These are phyloP conservation scores for Leccinum fibrillosum DNA, from an alignment of 768 basidiomycete genomes.

Conservation along the genomic window DNA sequence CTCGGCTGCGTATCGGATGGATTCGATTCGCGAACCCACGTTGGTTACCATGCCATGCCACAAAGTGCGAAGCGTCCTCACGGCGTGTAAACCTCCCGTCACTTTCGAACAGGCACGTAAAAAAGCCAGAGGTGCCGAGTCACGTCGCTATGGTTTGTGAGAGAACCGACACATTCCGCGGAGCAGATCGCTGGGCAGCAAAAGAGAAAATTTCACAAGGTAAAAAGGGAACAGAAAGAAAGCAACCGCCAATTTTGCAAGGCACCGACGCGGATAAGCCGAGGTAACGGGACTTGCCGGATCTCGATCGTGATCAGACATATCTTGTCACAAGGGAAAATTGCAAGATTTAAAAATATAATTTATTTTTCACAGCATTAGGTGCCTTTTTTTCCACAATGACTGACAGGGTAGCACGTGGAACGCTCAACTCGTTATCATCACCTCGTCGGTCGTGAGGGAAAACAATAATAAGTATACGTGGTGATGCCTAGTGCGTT, in stretches of 20 bases:
- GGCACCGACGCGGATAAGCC: conserved; percentile 21
- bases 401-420: conserved; percentile 12
- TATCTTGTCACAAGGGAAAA: conserved; percentile 6
- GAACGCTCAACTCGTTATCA: conserved; percentile 7
- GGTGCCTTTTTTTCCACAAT: conserved; percentile 3
- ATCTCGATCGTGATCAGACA: conserved; percentile 17
- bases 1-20: background rate
- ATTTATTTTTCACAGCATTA: conserved; percentile 2
- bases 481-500: conserved; percentile 4
- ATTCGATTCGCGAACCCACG: background rate
- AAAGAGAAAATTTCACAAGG: background rate
- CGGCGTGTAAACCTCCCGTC: conserved; percentile 2
- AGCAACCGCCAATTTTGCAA: conserved; percentile 4
- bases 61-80: conserved; percentile 12
- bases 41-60: conserved; percentile 8
- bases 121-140: background rate
- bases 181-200: background rate
- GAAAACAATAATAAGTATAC: conserved; percentile 12
- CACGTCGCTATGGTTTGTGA: conserved; percentile 12
- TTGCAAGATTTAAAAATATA: background rate
- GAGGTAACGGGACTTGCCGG: conserved; percentile 23
- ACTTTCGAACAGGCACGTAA: conserved; percentile 8
- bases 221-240: background rate
- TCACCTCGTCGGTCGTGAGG: conserved; percentile 5
- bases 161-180: conserved; percentile 1